Base-by-base conservation (phyloP, 805 yeast species). In the Hanseniaspora taiwanica region DNA sequence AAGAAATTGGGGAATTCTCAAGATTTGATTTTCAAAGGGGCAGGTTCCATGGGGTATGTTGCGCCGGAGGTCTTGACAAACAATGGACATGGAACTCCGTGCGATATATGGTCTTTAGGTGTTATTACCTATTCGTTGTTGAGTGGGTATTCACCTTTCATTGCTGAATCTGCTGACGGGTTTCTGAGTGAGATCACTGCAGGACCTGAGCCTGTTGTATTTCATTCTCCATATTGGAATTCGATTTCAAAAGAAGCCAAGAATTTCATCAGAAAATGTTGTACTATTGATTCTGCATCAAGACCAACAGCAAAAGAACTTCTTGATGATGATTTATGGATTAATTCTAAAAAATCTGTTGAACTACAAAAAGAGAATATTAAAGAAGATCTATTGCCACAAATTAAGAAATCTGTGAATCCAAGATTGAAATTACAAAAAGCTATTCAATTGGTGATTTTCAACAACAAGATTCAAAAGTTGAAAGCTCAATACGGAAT, bases 61-160 rank as follows among this genome's bases (percentile, higher is more conserved):
- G 97, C 97, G 0, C 98, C 98, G 0, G 98, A 89, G 55, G 86
- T 89, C 6, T 69, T 89, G 29, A 62, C 76, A 33, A 77, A 81
- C 13, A 65, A 68, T 31, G 97, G 96, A 7, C 96, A 89, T 60
- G 94, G 96, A 31, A 84, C 82, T 52, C 89, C 96, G 1, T 89
- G 96, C 62, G 98, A 89, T 58, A 73, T 89, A 41, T 89, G 98
- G 98, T 81, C 94, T 1, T 56, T 89, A 31, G 98, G 98, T 27
- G 94, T 89, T 7, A 84, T 89, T 35, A 75, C 95, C 0, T 91
- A 85, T 59, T 87, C 96, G 0, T 63, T 87, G 36, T 66, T 89
- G 35, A 85, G 91, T 49, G 98, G 98, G 1, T 85, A 86, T 56
- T 80, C 94, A 5, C 96, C 97, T 3, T 85, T 89, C 59, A 64